Conservation (phyloP, 2,329 filamentous ascomycete species). For the Fusarium pseudonygamai region DNA sequence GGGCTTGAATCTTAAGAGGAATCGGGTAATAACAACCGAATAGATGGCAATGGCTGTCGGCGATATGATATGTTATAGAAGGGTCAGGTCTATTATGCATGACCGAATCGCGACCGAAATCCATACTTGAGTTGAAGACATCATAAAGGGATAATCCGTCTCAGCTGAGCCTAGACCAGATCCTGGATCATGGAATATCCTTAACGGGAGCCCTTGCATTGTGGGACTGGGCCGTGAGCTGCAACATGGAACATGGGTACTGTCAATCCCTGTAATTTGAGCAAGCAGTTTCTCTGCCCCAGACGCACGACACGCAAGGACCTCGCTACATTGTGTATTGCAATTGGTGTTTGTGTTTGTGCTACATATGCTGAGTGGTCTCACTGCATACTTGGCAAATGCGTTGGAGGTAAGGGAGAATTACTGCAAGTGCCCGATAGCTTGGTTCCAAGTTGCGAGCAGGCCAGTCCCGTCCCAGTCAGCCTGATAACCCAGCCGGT, state of each 20-base stretch:
- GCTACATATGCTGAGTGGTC: not conserved
- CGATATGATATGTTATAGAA: not conserved
- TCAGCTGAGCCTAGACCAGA: slow-evolving; percentile 16
- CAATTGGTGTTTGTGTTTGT: slow-evolving; percentile 19
- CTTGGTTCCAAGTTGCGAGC: slow-evolving; percentile 13
- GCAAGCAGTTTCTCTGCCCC: slow-evolving; percentile 25
- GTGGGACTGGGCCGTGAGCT: slow-evolving; percentile 29
- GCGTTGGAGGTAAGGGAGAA: slow-evolving; percentile 7
- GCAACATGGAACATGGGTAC: slow-evolving; percentile 25
- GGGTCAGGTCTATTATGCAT: not conserved
- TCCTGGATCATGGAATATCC: slow-evolving; percentile 22
- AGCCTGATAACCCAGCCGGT: slow-evolving; percentile 12
- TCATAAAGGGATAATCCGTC: slow-evolving; percentile 19
- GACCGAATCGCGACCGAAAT: not conserved
- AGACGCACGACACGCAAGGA: slow-evolving; percentile 17
- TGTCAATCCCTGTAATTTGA: slow-evolving; percentile 21
- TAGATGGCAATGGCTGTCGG: not conserved
- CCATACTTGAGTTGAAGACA: slow-evolving; percentile 7
- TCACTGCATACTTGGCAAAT: slow-evolving; percentile 13
- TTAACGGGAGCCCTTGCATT: slow-evolving; percentile 21
- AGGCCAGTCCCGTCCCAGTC: not conserved
- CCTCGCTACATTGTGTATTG: slow-evolving; percentile 15
- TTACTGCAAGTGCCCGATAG: slow-evolving; percentile 29
- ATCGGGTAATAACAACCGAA: not conserved
- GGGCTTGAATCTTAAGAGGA: not conserved